A percentile compares a stretch with the other conserved stretches of the same genome.
phyloP scores from a whole-genome alignment of 1,284 basidiomycete genomes.

The Bjerkandera adusta region DNA sequence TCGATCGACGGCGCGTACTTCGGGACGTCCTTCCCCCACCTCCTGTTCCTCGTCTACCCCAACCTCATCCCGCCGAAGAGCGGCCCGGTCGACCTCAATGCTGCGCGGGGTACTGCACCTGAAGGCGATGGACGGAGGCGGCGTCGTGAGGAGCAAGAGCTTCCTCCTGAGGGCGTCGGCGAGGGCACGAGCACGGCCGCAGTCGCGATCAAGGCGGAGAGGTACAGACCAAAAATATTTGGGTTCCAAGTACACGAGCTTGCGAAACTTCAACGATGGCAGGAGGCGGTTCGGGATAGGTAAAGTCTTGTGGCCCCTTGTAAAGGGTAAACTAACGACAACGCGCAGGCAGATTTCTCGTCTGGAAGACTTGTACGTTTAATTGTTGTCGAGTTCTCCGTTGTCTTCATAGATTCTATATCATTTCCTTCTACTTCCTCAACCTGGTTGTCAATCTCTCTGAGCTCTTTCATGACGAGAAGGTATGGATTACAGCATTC shows the following conservation, averaged over 20 bases:
- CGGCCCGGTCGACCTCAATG: conserved; percentile 52
- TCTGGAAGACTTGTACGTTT: conserved; percentile 14
- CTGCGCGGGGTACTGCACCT: conserved; percentile 19
- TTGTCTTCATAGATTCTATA: too few relatives aligned
- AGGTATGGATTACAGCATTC: neutral
- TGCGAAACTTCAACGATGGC: conserved; percentile 92
- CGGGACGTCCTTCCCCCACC: conserved; percentile 94
- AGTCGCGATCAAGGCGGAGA: conserved; percentile 83
- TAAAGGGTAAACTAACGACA: neutral
- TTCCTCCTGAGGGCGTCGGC: conserved; percentile 50
- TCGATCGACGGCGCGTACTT: conserved; percentile 97
- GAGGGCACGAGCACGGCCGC: conserved; percentile 72
- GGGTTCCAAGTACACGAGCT: conserved; percentile 93
- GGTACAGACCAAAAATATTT: conserved; percentile 89
- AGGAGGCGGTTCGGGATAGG: conserved; percentile 86
- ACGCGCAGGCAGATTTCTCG: conserved; percentile 11
- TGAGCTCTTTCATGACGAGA: too few relatives aligned
- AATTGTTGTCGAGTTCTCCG: neutral
- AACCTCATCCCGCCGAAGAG: conserved; percentile 85
- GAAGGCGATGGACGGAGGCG: conserved; percentile 26
- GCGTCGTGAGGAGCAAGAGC: conserved; percentile 43
- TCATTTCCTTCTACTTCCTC: too few relatives aligned
- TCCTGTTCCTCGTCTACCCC: conserved; percentile 94
- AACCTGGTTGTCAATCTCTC: too few relatives aligned
- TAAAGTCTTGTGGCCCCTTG: conserved; percentile 25